Conservation (phyloP, 768 basidiomycete species). For the Lactarius evosmus region DNA sequence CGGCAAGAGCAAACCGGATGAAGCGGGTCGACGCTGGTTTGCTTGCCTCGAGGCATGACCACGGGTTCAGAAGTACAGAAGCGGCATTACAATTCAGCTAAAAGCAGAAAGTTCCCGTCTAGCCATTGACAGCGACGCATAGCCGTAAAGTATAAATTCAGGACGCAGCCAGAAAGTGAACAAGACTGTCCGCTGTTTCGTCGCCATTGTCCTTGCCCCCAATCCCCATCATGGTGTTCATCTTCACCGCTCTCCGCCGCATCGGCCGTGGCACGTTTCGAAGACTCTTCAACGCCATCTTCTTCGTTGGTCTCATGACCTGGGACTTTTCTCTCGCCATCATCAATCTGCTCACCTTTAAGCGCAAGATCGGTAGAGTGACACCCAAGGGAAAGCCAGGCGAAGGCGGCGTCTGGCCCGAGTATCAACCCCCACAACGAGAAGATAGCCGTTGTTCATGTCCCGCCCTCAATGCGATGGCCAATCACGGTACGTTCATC, state of each 20-base stretch:
- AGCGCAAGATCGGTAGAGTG: conserved; percentile 50
- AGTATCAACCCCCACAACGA: conserved; percentile 52
- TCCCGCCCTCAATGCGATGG: conserved; percentile 75
- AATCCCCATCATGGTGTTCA: conserved; percentile 4
- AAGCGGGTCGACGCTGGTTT: neutral
- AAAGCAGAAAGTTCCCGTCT: conserved; percentile 18
- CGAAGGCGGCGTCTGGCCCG: conserved; percentile 63
- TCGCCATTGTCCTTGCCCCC: neutral
- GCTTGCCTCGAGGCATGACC: conserved; percentile 3
- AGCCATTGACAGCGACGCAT: neutral
- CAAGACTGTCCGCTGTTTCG: neutral
- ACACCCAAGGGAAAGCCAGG: conserved; percentile 55
- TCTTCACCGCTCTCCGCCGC: conserved; percentile 24
- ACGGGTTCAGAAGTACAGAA: neutral
- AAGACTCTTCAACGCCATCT: conserved; percentile 3
- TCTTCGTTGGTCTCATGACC: conserved; percentile 35
- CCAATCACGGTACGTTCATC: conserved; percentile 65
- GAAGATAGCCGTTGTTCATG: conserved; percentile 72
- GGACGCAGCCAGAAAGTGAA: neutral
- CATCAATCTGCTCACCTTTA: conserved; percentile 50
- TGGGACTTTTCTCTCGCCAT: conserved; percentile 55
- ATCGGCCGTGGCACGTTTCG: conserved; percentile 14
- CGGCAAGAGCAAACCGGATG: neutral
- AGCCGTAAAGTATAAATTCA: conserved; percentile 1
- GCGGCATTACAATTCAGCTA: neutral